Evolutionary conservation across 306 rosid species (phyloP), one percentile per base, ranked within the genome.

Genomic region (Lathyrus aphaca): DNA sequence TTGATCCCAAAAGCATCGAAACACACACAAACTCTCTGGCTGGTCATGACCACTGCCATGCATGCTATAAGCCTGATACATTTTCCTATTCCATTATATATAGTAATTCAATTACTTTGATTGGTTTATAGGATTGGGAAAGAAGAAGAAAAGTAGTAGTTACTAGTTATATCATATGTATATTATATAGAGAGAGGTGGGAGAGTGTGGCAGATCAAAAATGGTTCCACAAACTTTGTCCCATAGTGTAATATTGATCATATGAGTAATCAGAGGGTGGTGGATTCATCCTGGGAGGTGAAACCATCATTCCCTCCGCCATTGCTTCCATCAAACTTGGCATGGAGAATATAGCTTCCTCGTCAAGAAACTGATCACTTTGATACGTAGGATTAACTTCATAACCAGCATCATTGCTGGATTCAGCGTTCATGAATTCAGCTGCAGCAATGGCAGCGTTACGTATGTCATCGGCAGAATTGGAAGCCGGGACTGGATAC

Each of bases 271-370:
- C 82, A 0, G 89, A 71, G 0, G 39, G 82, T 30, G 85, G 79
- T 0, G 90, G 66, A 57, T 32, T 80, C 63, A 94, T 85, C 77
- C 94, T 81, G 5, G 98, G 98, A 3, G 98, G 98, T 7, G 98
- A 82, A 32, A 94, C 68, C 55, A 94, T 68, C 98, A 94, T 88
- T 77, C 97, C 98, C 77, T 81, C 90, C 2, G 98, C 98, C 98
- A 94, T 94, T 9, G 91, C 94, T 10, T 70, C 77, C 64, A 94
- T 63, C 79, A 94, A 84, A 82, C 78, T 81, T n/a, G 98, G 96
- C 98, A 88, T 87, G 3, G 80, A 76, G 42, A 90, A 94, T 21
- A 94, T 73, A 30, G 87, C 96, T 40, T 94, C 98, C 77, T 94
- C 98, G 38, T 90, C 98, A 37, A 90, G 10, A 38, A 82, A 93